Evolutionary conservation across 2,329 filamentous ascomycete genomes (phyloP), one percentile per base, ranked within the genome.

Genomic region (Elsinoe necatrix): DNA sequence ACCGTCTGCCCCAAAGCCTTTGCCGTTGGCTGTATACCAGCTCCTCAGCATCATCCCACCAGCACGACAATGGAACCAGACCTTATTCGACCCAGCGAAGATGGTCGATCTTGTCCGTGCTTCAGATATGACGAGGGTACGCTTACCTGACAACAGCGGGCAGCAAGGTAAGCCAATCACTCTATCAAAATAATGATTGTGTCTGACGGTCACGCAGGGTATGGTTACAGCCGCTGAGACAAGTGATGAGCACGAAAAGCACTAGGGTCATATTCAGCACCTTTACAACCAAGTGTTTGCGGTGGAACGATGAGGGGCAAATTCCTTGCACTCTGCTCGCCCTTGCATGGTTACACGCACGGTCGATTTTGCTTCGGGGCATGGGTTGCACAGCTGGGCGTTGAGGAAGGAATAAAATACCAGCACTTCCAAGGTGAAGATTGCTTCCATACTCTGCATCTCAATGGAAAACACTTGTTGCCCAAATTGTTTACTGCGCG

Each of bases 51-150:
- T 91, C 59, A 84, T 95, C 11, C 90, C 90, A 0, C 77, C 82
- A 0, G 80, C 87, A 0, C 80, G 86, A 21, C 77, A 81, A 6
- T 96, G 95, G 84, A 55, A 80, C 82, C 18, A 80, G 29, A 55
- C 82, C 37, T 80, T 83, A 9, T 85, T 95, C 64, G 86, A 81
- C 61, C 74, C 89, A 0, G 75, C 82, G 31, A 83, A 80, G 58
- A 77, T 96, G 73, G 85, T 93, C 5, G 80, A 82, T 29, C 75
- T 96, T 39, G 75, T 98, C 20, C 80, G 83, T 29, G 79, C 82
- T 55, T 82, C 85, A 5, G 75, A 80, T 21, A 76, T 93, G 20
- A 60, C 52, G 43, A 57, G 57, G 43, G 61, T 59, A 23, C 58
- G 59, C 25, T 11, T 47, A 5, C 42, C 54, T 9, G 18, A 23